Base-by-base conservation (phyloP, 176 grass and related monocot species). In the Zoysia japonica region DNA sequence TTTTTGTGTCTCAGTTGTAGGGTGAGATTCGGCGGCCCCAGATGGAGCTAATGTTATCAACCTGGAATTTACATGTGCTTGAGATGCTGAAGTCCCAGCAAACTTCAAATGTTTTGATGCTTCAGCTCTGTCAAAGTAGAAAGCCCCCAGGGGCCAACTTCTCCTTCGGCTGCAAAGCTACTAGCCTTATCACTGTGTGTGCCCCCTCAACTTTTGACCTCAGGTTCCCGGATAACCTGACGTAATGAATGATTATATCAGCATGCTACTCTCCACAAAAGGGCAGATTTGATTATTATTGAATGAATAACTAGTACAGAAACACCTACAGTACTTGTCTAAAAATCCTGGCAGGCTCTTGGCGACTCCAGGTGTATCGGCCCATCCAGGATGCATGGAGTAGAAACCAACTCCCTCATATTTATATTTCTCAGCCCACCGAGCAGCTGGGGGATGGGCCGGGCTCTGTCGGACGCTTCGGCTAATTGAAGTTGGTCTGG, bases 311-410 rank as follows among this genome's bases (percentile, higher is more conserved):
- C 13, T 1, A 74, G 49, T 6, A 62, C 16, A 82, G 61, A 55
- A 65, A 77, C 38, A 0, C 78, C 47, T 82, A 97, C 28, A 28
- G 28, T 28, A 28, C 91, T 69, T 92, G 20, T 97, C 85, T 45
- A 92, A 85, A 43, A 94, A 61, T 61, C 78, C 83, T 0, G 95
- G 92, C 83, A 97, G 85, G 80, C 91, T 97, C 80, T 89, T 92
- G 36, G 94, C 70, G 6, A 94, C 89, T 62, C 89, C 89, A 56
- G 89, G 91, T 14, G 89, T 97, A 56, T 97, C 85, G 13, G 91
- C 91, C 94, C 94, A 97, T 76, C 94, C 94, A 38, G 91, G 91
- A 86, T 92, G 94, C 91, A 97, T 97, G 3, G 89, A 87, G 55
- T 97, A 97, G 88, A 97, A 94, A 65, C 85, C 81, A 39, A 97